Base-by-base conservation (phyloP, 2,329 filamentous ascomycete genomes). In the Aspergillus neotritici region DNA sequence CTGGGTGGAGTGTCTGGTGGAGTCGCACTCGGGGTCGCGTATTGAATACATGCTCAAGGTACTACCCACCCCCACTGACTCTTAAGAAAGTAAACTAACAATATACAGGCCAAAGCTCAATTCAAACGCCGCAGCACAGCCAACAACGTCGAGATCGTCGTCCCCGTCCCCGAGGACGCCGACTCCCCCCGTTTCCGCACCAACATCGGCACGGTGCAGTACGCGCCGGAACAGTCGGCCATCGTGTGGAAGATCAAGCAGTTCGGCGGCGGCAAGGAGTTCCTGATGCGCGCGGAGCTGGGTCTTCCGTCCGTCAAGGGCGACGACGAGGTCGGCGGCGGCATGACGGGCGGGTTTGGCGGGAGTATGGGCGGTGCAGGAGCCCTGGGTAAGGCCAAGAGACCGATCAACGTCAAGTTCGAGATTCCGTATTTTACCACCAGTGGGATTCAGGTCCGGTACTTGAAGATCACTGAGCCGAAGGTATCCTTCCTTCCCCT, bases 351-450 rank as follows among this genome's bases (percentile, higher is more conserved):
- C 60, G 91, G 91, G 1, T 96, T 96, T 60, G 91, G 91, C 50
- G 91, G 91, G 14, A 95, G 88, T 64, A 96, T 96, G 90, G 91
- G 91, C 46, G 91, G 91, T 52, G 80, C 93, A 21, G 82, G 79
- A 8, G 21, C 21, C n/a, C 77, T 82, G 4, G 83, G 82, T 46
- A 97, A 97, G 73, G 87, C 87, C 14, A 98, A 97, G 77, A 76
- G 93, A 56, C 93, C 93, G 1, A 98, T 98, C 61, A 91, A 90
- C 67, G 93, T 98, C 73, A 98, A 98, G 74, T 98, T 98, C 66
- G 93, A 98, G 74, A 98, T 98, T 63, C 93, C 93, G n/a, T 98
- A 98, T 71, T 98, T 98, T 66, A 98, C 93, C n/a, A 98, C 94
- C 3, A 94, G 87, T 71, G 93, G 93, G 52, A 98, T 98, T 56